Evolutionary conservation across 345 rosid species (phyloP), one percentile per base, ranked within the genome.

Genomic region (Populus tremula): DNA sequence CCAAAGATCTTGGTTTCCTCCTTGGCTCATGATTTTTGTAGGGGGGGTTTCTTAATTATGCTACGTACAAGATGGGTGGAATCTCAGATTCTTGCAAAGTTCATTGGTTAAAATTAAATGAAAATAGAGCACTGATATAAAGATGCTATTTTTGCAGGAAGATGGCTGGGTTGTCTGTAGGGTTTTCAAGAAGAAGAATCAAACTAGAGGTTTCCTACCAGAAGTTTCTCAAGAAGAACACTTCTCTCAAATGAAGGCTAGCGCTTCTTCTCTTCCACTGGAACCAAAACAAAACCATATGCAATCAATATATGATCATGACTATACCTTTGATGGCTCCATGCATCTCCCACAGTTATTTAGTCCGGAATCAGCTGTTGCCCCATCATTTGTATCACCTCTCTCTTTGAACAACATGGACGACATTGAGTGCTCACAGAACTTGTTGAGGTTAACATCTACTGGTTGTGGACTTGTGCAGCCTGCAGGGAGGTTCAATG

Each of bases 301-400:
- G 47, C 88, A 77, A 73, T 69, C 86, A 77, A 78, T 74, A 12
- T 78, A 82, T 65, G 78, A 83, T 27, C 27, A 27, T 69, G 74
- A 84, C 74, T 72, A 79, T 38, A 82, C 67, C 27, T 79, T 86
- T 13, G 84, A 87, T 56, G 87, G 86, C 13, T 87, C 90, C 76
- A 88, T 90, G 89, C 92, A 93, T 82, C 93, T 93, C 2, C 98
- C 98, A 8, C 98, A 90, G 79, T 82, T 93, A 68, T 89, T 93
- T 64, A 90, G 98, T 67, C 90, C 92, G 36, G 98, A 93, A 81
- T 84, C 95, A 31, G 85, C 85, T 12, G 56, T 78, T 17, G 81
- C 76, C 36, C 45, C 82, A 69, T 68, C 85, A 49, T 83, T 80
- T 21, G 61, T 72, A 2, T 81, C 83, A 10, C 85, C 87, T 1